Base-by-base conservation (phyloP, 179 eudicot genomes). In the Spinacia oleracea region DNA sequence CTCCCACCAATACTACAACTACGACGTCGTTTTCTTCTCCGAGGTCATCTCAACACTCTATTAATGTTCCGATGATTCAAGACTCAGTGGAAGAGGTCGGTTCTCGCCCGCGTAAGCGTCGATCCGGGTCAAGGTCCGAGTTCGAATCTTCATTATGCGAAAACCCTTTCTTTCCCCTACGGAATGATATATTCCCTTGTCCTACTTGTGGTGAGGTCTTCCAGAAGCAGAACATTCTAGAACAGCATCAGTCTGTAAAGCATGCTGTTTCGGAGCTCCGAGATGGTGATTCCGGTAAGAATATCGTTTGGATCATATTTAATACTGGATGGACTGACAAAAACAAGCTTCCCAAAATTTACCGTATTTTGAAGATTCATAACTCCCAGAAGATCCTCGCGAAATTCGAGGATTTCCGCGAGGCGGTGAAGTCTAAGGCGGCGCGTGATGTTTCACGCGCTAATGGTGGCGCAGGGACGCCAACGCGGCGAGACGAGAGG, bases 241-340 rank as follows among this genome's bases (percentile, higher is more conserved):
- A 90, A 65, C 90, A 85, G 18, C 98, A 93, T 73, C 89, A 85
- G 55, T 51, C 88, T 0, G 59, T 71, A 0, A 88, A 88, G 59
- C 98, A 93, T 73, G 97, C 93, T 0, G 89, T 93, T 11, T 88
- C 91, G 81, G 98, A 91, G 88, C 97, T 91, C 70, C 71, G 81
- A 21, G 94, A 93, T 21, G 89, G 88, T 9, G 97, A 93, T 82
- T 82, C 97, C 74, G 91, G 95, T 40, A 91, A 88, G 70, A 93
- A 91, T 75, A 90, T 93, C 0, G 90, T 93, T 0, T 83, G 81
- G 82, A 93, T 93, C 38, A 93, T 93, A 3, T 93, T 90, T 72
- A 84, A 86, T 6, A 83, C 93, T 46, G 97, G 98, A 14, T 92
- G 98, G 98, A 79, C 88, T n/a, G 79, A 45, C 0, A 46, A 56